Evolutionary conservation across 768 basidiomycete genomes (phyloP), one percentile per base, ranked within the genome.

Genomic region (Epithele typhae): DNA sequence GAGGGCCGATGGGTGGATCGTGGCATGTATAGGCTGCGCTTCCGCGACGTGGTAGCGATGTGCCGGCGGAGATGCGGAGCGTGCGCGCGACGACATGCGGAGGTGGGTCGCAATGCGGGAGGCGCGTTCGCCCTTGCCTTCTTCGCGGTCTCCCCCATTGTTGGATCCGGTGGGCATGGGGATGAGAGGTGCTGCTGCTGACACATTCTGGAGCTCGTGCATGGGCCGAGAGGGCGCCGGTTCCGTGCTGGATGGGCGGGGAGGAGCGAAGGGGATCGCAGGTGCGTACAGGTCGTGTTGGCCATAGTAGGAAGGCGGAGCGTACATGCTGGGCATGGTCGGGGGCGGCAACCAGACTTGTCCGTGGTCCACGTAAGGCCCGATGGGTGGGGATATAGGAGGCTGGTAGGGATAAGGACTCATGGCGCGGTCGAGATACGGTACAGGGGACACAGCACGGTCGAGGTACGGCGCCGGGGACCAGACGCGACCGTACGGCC

Each of bases 91-190:
- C 12, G 76, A 73, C 35, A 73, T 61, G 40, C 76, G 75, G 9
- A 87, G 64, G 51, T 84, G 82, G 37, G 75, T 76, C 21, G 83
- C 64, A 35, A 82, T 72, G 11, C 81, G 73, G 3, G 75, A 72
- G 17, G 82, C 77, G 15, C 74, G 74, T 46, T 76, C 73, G 33
- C 82, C 84, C 57, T 81, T 81, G 27, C 79, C 79, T 55, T 78
- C 77, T 63, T 79, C 73, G 4, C 71, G 65, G 38, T 74, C 75
- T 8, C 64, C 43, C 19, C 25, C 38, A 24, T 45, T 44, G 9
- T 24, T 41, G 32, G 17, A 25, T 24, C 42, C 55, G 27, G 35
- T 46, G 30, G 46, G 48, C 25, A 58, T 55, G 40, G 63, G 56
- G 40, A 59, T 64, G 27, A 64, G 67, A 6, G 35, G 35, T 6